phyloP scores from a whole-genome alignment of 345 rosid species.

The Gossypium arboreum region DNA sequence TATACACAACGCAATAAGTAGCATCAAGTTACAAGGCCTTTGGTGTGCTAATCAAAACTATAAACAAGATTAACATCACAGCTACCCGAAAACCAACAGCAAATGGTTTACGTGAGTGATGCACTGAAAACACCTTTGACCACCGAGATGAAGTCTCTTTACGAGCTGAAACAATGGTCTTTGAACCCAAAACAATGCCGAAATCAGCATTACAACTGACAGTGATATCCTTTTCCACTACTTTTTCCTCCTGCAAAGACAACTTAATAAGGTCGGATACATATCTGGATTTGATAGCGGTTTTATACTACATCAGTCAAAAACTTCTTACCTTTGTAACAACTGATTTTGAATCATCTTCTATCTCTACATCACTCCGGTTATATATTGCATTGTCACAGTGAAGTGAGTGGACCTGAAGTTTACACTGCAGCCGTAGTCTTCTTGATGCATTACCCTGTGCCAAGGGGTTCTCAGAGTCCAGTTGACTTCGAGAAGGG shows the following conservation, averaged over 20 bases:
- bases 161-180: too few relatives aligned
- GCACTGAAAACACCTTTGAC: too few relatives aligned
- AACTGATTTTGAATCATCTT: constrained; percentile 26
- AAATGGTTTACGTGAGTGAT: constrained; percentile 17
- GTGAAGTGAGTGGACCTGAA: constrained; percentile 17
- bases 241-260: constrained; percentile 31
- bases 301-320: constrained; percentile 11
- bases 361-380: constrained; percentile 7
- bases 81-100: constrained; percentile 36
- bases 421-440: constrained; percentile 39
- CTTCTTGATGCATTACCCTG: constrained; percentile 68
- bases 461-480: not conserved
- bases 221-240: constrained; percentile 8
- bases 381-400: not conserved
- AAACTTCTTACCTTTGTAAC: constrained; percentile 47
- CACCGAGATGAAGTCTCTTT: too few relatives aligned
- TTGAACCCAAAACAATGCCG: too few relatives aligned
- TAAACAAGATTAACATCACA: constrained; percentile 22
- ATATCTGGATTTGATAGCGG: not conserved
- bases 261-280: constrained; percentile 21
- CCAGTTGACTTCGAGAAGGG: constrained; percentile 21
- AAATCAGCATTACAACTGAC: too few relatives aligned
- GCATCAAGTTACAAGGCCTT: not conserved
- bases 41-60: constrained; percentile 19
- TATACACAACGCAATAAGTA: not conserved